Percentiles rank a stretch among this genome's conserved stretches.
Conservation (phyloP, 2,329 filamentous ascomycete species). For the Ceratocystiopsis sp. region DNA sequence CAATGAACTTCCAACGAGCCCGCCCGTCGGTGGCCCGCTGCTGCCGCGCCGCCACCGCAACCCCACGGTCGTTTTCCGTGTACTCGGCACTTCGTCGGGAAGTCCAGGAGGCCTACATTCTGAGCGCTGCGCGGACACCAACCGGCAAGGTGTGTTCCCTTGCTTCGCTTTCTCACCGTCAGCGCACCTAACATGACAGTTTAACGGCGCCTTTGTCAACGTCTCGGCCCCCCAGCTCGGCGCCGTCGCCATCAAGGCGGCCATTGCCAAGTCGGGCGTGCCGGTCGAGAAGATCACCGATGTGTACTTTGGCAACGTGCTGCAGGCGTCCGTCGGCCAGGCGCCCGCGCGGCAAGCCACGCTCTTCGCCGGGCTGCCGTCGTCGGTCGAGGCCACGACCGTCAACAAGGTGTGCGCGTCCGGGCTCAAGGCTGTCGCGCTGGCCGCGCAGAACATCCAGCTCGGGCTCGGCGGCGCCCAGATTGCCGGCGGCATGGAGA, state of each 20-base stretch:
- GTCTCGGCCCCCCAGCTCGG: slow-evolving; percentile 79
- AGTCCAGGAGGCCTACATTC: slow-evolving; percentile 81
- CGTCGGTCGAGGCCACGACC: slow-evolving; percentile 72
- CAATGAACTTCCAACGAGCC: slow-evolving; percentile 6
- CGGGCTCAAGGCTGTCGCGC: slow-evolving; percentile 75
- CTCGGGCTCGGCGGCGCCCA: slow-evolving; percentile 77
- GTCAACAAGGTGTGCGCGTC: slow-evolving; percentile 98
- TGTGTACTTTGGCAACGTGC: slow-evolving; percentile 95
- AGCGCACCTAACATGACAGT: slow-evolving; percentile 31
- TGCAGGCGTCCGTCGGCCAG: slow-evolving; percentile 72
- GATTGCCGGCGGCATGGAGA: slow-evolving; percentile 93
- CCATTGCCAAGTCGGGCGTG: slow-evolving; percentile 69
- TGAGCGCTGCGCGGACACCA: slow-evolving; percentile 78
- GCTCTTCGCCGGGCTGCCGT: slow-evolving; percentile 71
- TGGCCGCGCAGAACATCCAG: slow-evolving; percentile 90
- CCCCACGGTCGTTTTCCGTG: slow-evolving; percentile 30
- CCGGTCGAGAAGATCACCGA: slow-evolving; percentile 69
- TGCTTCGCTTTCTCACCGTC: background rate
- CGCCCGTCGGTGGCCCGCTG: slow-evolving; percentile 3
- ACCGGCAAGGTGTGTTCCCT: slow-evolving; percentile 53
- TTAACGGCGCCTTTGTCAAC: slow-evolving; percentile 79
- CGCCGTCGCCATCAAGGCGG: slow-evolving; percentile 80
- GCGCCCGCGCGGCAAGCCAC: slow-evolving; percentile 80
- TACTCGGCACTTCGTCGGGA: slow-evolving; percentile 23
- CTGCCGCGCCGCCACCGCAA: slow-evolving; percentile 16